phyloP scores from a whole-genome alignment of 345 rosid species.

The Lenwebbia sp. region DNA sequence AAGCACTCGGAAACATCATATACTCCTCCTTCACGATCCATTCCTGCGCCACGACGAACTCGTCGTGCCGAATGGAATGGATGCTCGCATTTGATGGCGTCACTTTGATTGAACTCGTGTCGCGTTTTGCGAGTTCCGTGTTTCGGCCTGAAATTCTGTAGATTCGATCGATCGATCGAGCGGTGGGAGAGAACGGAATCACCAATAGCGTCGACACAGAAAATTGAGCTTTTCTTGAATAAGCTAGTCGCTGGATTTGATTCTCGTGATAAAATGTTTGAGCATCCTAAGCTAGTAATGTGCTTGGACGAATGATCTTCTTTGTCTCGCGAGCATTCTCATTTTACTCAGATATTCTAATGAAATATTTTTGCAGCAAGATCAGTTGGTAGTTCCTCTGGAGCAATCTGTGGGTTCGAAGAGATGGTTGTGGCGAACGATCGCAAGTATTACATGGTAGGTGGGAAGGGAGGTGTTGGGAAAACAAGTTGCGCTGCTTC shows the following conservation, averaged over 20 bases:
- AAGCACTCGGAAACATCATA: background rate
- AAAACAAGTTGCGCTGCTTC: constrained; percentile 91
- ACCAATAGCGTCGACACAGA: background rate
- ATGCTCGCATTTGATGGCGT: background rate
- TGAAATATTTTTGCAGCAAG: background rate
- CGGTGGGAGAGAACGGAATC: background rate
- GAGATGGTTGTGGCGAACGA: constrained; percentile 37
- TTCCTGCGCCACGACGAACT: background rate
- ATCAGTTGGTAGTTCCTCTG: constrained; percentile 14
- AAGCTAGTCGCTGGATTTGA: background rate
- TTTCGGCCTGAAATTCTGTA: background rate
- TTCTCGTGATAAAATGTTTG: background rate
- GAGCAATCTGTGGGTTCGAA: constrained; percentile 30
- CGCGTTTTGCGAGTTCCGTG: background rate
- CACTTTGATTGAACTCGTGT: background rate
- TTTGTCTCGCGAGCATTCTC: background rate
- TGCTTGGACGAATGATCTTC: background rate
- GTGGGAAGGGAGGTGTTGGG: constrained; percentile 86
- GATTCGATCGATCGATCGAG: background rate
- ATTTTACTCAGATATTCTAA: background rate
- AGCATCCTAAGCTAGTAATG: background rate
- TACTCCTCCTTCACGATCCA: background rate
- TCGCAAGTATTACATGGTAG: constrained; percentile 56
- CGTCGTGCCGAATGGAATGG: background rate
- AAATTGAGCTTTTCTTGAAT: background rate